Evolutionary conservation across 768 basidiomycete genomes (phyloP).

Genomic region (Termitomyces sp.): DNA sequence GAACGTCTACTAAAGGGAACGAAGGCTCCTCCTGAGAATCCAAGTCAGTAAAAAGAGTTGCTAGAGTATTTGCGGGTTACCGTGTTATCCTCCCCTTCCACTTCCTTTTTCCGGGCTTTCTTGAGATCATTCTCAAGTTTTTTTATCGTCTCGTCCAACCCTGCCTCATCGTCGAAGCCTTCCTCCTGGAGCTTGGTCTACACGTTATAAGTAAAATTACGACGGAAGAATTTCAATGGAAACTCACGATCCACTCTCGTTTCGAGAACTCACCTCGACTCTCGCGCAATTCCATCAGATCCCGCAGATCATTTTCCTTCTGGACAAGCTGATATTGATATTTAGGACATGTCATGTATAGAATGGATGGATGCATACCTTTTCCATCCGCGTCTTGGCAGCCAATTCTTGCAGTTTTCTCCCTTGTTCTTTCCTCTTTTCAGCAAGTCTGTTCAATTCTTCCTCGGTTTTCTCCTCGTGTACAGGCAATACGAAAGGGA

Average conservation of each 20-base stretch:
- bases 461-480: slow-evolving; percentile 89
- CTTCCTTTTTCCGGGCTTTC: slow-evolving; percentile 78
- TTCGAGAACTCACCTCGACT: slow-evolving; percentile 55
- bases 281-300: slow-evolving; percentile 63
- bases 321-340: slow-evolving; percentile 49
- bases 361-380: slow-evolving; percentile 40
- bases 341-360: not conserved
- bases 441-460: slow-evolving; percentile 72
- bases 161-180: slow-evolving; percentile 75
- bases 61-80: slow-evolving; percentile 24
- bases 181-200: slow-evolving; percentile 62
- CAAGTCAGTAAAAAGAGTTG: not conserved
- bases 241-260: slow-evolving; percentile 70
- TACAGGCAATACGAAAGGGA: slow-evolving; percentile 68
- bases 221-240: not conserved
- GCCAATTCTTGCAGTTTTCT: slow-evolving; percentile 88
- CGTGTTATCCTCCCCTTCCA: slow-evolving; percentile 63
- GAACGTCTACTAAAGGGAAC: slow-evolving; percentile 89
- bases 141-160: slow-evolving; percentile 79
- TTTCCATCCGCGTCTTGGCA: slow-evolving; percentile 79
- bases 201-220: not conserved
- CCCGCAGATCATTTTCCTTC: slow-evolving; percentile 73
- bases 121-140: slow-evolving; percentile 79
- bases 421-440: slow-evolving; percentile 84
- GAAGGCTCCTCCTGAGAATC: slow-evolving; percentile 69